phyloP scores from a whole-genome alignment of 768 basidiomycete genomes.

The Tricholoma sp. region DNA sequence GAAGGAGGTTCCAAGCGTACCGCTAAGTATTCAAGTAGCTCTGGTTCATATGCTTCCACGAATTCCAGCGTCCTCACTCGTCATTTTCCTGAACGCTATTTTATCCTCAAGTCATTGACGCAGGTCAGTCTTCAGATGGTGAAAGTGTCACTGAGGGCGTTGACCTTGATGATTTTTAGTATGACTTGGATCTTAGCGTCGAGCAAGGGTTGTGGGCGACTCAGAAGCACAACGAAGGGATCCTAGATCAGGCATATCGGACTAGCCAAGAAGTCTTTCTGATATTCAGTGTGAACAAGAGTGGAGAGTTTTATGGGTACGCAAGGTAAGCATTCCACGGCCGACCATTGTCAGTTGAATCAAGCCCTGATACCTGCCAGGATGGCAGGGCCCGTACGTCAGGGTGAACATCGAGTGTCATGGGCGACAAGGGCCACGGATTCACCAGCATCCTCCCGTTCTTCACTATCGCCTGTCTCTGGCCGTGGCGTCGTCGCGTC shows the following conservation, averaged over 20 bases:
- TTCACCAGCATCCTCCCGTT: conserved; percentile 26
- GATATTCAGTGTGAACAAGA: conserved; percentile 90
- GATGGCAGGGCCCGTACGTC: conserved; percentile 64
- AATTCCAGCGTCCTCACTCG: conserved; percentile 72
- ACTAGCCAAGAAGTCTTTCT: conserved; percentile 84
- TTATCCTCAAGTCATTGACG: conserved; percentile 86
- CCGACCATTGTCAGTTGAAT: not conserved
- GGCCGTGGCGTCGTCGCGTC: conserved; percentile 1
- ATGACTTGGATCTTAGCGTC: conserved; percentile 75
- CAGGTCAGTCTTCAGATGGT: conserved; percentile 44
- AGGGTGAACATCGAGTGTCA: conserved; percentile 42
- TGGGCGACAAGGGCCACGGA: conserved; percentile 49
- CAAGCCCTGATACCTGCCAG: conserved; percentile 28
- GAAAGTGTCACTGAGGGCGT: too few species aligned
- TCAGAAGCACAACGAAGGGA: conserved; percentile 86
- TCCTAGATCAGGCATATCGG: conserved; percentile 90
- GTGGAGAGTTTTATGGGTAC: conserved; percentile 93
- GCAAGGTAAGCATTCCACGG: conserved; percentile 50
- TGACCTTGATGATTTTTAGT: conserved; percentile 33
- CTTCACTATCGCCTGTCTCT: conserved; percentile 19
- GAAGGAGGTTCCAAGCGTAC: conserved; percentile 27
- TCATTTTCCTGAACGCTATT: conserved; percentile 85
- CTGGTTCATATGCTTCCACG: conserved; percentile 73
- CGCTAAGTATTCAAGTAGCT: conserved; percentile 46
- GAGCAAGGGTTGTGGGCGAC: conserved; percentile 85